Conservation (phyloP, 345 rosid genomes). For the Ceriops tagal region DNA sequence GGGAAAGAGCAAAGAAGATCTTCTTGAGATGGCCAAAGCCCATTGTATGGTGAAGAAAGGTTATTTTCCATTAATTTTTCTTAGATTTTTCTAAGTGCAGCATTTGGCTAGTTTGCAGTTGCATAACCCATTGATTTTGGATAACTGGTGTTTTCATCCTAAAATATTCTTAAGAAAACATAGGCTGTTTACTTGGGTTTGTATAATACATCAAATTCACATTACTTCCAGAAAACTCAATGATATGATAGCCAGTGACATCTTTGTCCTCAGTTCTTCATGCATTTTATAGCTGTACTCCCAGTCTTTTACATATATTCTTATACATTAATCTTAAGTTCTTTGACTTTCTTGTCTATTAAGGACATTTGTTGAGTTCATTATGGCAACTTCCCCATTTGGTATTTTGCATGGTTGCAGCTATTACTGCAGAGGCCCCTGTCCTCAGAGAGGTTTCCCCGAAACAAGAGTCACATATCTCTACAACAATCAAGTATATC, state of each 20-base stretch:
- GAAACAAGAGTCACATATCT: constrained; percentile 47
- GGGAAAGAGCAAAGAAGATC: constrained; percentile 92
- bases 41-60: constrained; percentile 50
- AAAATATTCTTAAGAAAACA: not conserved
- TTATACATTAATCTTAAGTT: not conserved
- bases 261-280: not conserved
- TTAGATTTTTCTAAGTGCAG: not conserved
- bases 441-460: constrained; percentile 37
- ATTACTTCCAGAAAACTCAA: not conserved
- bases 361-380: too few species aligned
- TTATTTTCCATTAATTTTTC: constrained; percentile 20
- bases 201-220: not conserved
- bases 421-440: constrained; percentile 44
- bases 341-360: not conserved
- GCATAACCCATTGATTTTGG: not conserved
- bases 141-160: not conserved
- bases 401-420: not conserved
- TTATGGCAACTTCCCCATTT: not conserved
- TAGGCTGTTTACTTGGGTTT: not conserved
- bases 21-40: constrained; percentile 78
- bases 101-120: not conserved
- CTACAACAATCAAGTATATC: constrained; percentile 55
- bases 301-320: not conserved
- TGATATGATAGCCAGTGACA: not conserved
- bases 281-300: not conserved